Evolutionary conservation across 2,329 filamentous ascomycete species (phyloP), one percentile per base, ranked within the genome.

Genomic region (Paraconiothyrium sp.): DNA sequence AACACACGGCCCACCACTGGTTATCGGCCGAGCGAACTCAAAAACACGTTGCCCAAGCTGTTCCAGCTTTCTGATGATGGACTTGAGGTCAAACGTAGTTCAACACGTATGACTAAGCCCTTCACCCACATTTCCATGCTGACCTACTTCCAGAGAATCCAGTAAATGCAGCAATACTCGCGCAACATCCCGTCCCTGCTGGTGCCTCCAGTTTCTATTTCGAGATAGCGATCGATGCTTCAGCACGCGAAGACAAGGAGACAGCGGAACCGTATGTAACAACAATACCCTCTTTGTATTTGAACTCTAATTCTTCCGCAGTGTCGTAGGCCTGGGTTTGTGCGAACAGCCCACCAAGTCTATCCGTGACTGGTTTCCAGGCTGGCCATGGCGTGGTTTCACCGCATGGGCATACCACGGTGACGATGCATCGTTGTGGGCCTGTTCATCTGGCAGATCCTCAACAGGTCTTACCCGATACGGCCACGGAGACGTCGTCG

Each of bases 11-110:
- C 49, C 1, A 20, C 41, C 32, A 39, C 49, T 7, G 34, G 49
- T 8, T 39, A 24, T 14, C 32, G 34, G 20, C 49, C 49, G 11
- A 52, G 49, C 22, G 22, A 52, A n/a, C 22, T 52, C 2, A 52
- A 24, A n/a, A 52, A 52, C 11, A 52, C 49, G 2, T 39, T 52
- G 9, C 49, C 49, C 37, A 52, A 52, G 49, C 34, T 52, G 34
- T 39, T 52, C 8, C 20, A 52, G 20, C 34, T 52, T 8, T 52
- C 49, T 14, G 49, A 52, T 14, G 32, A 41, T 34, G n/a, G 34
- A 14, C 34, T 52, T n/a, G 49, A 52, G n/a, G 32, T 52, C 34
- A 52, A 39, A 7, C n/a, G n/a, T n/a, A 30, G 34, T 2, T 14
- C 34, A 10, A 52, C 4, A 30, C 34, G 13, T 37, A 37, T 37